These are phyloP conservation scores for Geotrichum histeridarum DNA, from an alignment of 1,139 yeast genomes.

Conservation along the genomic window DNA sequence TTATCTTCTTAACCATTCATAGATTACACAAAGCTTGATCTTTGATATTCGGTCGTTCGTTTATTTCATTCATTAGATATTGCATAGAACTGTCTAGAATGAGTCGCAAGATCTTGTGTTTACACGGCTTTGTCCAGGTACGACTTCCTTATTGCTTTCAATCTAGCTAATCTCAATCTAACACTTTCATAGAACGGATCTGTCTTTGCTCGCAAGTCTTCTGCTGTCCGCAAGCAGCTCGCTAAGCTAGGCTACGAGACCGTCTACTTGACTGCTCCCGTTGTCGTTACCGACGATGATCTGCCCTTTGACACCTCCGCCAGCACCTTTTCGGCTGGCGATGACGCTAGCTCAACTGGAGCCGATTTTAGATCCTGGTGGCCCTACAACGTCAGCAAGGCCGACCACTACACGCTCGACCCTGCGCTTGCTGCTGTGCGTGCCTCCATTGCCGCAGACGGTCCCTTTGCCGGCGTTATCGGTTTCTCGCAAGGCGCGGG, in stretches of 20 bases:
- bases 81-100: background rate
- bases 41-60: too few relatives aligned
- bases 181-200: conserved; percentile 50
- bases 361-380: conserved; percentile 51
- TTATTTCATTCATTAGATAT: too few relatives aligned
- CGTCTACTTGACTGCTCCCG: conserved; percentile 74
- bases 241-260: conserved; percentile 64
- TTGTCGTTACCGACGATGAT: conserved; percentile 57
- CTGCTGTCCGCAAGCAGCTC: conserved; percentile 69
- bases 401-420: conserved; percentile 40
- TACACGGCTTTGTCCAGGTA: conserved; percentile 49
- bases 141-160: conserved; percentile 6
- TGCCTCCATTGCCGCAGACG: conserved; percentile 55
- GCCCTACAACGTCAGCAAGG: conserved; percentile 41
- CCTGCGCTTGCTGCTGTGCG: conserved; percentile 51
- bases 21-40: too few relatives aligned
- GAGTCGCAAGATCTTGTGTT: conserved; percentile 42
- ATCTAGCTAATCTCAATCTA: conserved; percentile 3
- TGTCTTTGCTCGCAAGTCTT: conserved; percentile 69
- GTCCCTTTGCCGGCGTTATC: conserved; percentile 83
- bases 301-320: conserved; percentile 52
- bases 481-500: conserved; percentile 97
- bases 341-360: conserved; percentile 29
- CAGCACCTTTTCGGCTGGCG: conserved; percentile 37
- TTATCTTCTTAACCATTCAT: too few relatives aligned